A percentile compares a stretch with the other conserved stretches of the same genome.
These are phyloP conservation scores for Phytopythium ostracodes DNA, from an alignment of 352 stramenopile genomes.

Conservation along the genomic window DNA sequence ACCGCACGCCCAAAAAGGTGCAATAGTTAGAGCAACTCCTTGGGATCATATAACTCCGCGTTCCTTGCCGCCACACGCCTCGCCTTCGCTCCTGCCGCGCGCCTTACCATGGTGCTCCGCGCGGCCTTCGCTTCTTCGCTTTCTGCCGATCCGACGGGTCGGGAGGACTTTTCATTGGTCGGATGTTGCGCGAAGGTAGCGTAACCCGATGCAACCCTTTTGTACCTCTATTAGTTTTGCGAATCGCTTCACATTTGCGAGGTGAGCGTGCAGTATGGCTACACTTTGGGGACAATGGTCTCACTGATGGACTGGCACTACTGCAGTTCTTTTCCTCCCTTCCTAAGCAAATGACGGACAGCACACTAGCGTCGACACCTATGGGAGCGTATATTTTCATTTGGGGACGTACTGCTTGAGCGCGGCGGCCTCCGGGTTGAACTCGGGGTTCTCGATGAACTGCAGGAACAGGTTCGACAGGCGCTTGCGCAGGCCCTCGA, in stretches of 20 bases:
- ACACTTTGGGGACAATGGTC: too few relatives aligned
- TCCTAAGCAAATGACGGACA: background rate
- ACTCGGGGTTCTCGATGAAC: slow-evolving; percentile 92
- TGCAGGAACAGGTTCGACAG: slow-evolving; percentile 88
- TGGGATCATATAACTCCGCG: background rate
- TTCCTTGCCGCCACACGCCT: background rate
- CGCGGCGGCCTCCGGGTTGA: slow-evolving; percentile 87
- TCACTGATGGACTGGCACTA: too few relatives aligned
- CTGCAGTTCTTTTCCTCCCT: too few relatives aligned
- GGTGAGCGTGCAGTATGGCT: background rate
- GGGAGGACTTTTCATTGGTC: too few relatives aligned
- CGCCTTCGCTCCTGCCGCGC: background rate
- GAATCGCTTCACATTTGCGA: background rate
- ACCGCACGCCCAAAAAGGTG: background rate
- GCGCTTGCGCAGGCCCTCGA: slow-evolving; percentile 85
- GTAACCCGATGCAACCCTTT: background rate
- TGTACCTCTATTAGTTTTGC: background rate
- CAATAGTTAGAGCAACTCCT: background rate
- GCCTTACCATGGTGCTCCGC: slow-evolving; percentile 3
- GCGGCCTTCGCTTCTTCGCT: background rate
- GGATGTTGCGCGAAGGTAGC: slow-evolving; percentile 4
- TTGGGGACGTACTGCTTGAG: slow-evolving; percentile 29
- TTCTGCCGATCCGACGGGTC: slow-evolving; percentile 2
- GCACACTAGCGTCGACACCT: background rate
- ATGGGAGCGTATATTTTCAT: background rate